Evolutionary conservation across 805 yeast species (phyloP), one percentile per base, ranked within the genome.

Genomic region (Starmera quercuum): DNA sequence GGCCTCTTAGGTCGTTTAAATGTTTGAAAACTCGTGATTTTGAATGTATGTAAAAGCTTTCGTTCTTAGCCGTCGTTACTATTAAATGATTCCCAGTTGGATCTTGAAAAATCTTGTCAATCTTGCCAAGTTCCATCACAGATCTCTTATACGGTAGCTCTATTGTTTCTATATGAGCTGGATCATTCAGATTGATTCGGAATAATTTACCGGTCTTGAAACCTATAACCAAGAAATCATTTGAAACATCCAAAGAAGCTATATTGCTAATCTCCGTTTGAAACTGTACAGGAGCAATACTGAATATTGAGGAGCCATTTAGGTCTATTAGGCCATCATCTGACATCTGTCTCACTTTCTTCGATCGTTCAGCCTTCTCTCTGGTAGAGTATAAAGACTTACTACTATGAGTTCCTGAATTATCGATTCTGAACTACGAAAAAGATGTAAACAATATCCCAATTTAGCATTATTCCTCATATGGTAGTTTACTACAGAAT

Each of bases 161-260:
- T n/a, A 64, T 48, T 17, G 54, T 58, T 27, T 64, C 66, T 5
- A 83, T 78, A 7, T 63, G 63, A 23, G 79, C 74, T 1, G 92
- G 92, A 32, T 66, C 65, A 32, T 74, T 77, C 41, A 83, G 57
- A 44, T 81, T 76, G 21, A 83, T 80, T n/a, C 81, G 56, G 42
- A 72, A 72, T n/a, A 83, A 55, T 12, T 64, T 48, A 1, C 81
- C 79, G 7, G 66, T 56, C 31, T 59, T 60, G 36, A 76, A 59
- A 0, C 78, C 73, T 30, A 82, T 57, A 36, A 71, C 66, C 26
- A 83, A 65, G 6, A 71, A 56, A 45, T 82, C 81, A 38, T 66
- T 63, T 16, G 66, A 57, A 6, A 78, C 85, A 13, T 63, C 67
- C 31, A 82, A 51, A n/a, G 68, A 55, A 6, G 61, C 58, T 10